A percentile compares a stretch with the other conserved stretches of the same genome.
These are phyloP conservation scores for Zoysia japonica DNA, from an alignment of 176 grass and related monocot genomes.

Conservation along the genomic window DNA sequence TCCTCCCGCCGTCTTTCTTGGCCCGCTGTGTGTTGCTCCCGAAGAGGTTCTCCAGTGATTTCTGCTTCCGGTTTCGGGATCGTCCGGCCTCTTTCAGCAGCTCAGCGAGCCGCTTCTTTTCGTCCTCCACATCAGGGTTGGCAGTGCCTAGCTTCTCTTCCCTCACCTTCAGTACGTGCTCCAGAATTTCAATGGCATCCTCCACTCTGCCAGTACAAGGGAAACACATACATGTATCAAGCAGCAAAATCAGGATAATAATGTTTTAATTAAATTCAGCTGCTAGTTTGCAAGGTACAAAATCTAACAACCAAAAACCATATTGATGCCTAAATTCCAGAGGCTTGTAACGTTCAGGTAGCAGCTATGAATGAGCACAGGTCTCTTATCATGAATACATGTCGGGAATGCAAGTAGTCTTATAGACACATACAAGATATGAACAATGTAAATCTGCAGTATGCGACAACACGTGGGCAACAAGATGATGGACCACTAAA, in stretches of 20 bases:
- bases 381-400: not conserved
- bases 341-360: no score
- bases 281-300: no score
- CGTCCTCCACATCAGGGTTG: slow-evolving; percentile 92
- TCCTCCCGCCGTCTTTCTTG: slow-evolving; percentile 79
- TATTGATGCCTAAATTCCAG: no score
- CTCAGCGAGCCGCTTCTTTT: slow-evolving; percentile 77
- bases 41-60: slow-evolving; percentile 79
- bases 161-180: slow-evolving; percentile 85
- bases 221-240: not conserved
- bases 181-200: slow-evolving; percentile 91
- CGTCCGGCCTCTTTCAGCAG: slow-evolving; percentile 88
- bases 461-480: slow-evolving; percentile 30
- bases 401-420: not conserved
- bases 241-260: not conserved
- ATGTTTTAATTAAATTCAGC: not conserved
- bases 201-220: slow-evolving; percentile 60
- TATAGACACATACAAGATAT: slow-evolving; percentile 3
- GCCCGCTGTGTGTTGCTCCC: slow-evolving; percentile 46
- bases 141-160: slow-evolving; percentile 94
- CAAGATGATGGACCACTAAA: slow-evolving; percentile 22
- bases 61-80: slow-evolving; percentile 79
- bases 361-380: not conserved
- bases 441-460: not conserved
- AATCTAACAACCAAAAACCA: no score